These are phyloP conservation scores for Sporobolus alterniflorus DNA, from an alignment of 202 grass and related monocot genomes.

Conservation along the genomic window DNA sequence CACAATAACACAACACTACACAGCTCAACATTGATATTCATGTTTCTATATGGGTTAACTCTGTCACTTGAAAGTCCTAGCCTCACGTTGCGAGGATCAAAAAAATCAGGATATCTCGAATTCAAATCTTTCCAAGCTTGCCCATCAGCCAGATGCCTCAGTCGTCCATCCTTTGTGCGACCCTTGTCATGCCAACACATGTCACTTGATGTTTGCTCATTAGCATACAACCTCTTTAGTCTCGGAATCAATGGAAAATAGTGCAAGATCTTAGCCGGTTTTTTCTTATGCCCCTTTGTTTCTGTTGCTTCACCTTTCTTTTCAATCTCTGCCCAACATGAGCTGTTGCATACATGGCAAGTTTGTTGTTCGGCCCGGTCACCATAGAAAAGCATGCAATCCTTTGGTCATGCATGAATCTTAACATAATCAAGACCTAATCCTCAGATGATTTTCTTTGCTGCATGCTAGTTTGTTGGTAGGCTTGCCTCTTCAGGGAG, in stretches of 20 bases:
- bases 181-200: constrained; percentile 30
- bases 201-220: constrained; percentile 16
- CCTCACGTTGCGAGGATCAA: constrained; percentile 9
- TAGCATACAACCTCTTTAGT: constrained; percentile 18
- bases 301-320: neutral
- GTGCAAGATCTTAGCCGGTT: constrained; percentile 14
- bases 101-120: neutral
- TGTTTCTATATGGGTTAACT: constrained; percentile 25
- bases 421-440: constrained; percentile 12
- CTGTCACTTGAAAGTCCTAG: constrained; percentile 28
- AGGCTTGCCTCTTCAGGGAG: neutral
- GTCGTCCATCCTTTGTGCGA: constrained; percentile 17
- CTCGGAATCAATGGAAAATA: constrained; percentile 39
- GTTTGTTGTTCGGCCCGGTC: neutral
- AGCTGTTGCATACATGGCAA: neutral
- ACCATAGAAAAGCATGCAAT: constrained; percentile 28
- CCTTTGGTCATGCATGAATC: constrained; percentile 27
- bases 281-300: constrained; percentile 2
- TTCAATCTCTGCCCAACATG: neutral
- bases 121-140: constrained; percentile 37
- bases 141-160: constrained; percentile 15
- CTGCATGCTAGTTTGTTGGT: constrained; percentile 2
- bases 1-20: too few relatives aligned
- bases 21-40: constrained; percentile 1
- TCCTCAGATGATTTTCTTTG: neutral